phyloP scores from a whole-genome alignment of 768 basidiomycete species.

The Rhodotorula graminis region DNA sequence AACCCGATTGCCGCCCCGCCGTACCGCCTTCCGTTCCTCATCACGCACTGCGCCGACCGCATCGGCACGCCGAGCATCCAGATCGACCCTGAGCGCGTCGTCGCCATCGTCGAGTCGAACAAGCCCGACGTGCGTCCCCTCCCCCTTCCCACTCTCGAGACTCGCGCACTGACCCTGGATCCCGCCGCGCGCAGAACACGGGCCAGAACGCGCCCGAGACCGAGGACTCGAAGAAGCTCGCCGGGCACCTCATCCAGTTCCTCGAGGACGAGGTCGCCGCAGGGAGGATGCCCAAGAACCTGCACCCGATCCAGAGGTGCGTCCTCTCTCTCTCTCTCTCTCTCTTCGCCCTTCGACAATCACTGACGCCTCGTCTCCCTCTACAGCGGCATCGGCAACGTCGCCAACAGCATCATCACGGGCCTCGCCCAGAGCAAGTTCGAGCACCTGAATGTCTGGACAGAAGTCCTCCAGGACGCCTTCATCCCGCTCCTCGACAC shows the following conservation, averaged over 20 bases:
- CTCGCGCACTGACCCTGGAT: background rate
- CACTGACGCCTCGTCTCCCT: background rate
- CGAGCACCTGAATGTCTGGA: slow-evolving; percentile 43
- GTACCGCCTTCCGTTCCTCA: slow-evolving; percentile 43
- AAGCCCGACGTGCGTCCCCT: slow-evolving; percentile 33
- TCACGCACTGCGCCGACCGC: slow-evolving; percentile 39
- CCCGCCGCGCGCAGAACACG: slow-evolving; percentile 12
- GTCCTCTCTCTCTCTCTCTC: too few species aligned
- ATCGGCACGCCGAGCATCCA: slow-evolving; percentile 41
- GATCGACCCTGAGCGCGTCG: slow-evolving; percentile 43
- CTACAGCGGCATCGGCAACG: slow-evolving; percentile 43
- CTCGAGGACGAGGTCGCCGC: slow-evolving; percentile 42
- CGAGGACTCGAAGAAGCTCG: slow-evolving; percentile 37
- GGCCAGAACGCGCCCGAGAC: slow-evolving; percentile 42
- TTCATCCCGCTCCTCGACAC: slow-evolving; percentile 47
- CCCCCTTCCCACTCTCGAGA: too few species aligned
- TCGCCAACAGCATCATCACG: slow-evolving; percentile 43
- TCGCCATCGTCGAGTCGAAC: slow-evolving; percentile 43
- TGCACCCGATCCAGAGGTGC: slow-evolving; percentile 41
- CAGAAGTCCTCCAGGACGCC: slow-evolving; percentile 43
- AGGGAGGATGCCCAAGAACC: slow-evolving; percentile 40
- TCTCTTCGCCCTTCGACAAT: too few species aligned
- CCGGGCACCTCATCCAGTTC: slow-evolving; percentile 42
- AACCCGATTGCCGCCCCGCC: slow-evolving; percentile 8
- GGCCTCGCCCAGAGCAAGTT: slow-evolving; percentile 39